Percentiles rank a stretch among this genome's conserved stretches.
These are phyloP conservation scores for Saturnispora kantuleensis DNA, from an alignment of 805 yeast genomes.

Conservation along the genomic window DNA sequence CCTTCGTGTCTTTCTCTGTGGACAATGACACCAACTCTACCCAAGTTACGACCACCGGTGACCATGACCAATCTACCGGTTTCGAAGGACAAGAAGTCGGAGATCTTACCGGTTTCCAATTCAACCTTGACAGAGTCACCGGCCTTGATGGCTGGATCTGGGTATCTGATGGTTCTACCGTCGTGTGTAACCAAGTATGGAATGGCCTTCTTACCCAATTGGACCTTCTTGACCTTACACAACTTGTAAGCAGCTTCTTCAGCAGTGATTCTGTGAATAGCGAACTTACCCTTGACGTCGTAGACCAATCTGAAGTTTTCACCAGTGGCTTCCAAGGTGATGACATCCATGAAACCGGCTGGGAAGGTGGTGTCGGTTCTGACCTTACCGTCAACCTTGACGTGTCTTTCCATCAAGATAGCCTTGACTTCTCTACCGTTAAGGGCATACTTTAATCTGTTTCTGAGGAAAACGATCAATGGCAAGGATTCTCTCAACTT, in stretches of 20 bases:
- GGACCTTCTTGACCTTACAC: constrained; percentile 96
- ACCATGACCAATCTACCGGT: constrained; percentile 87
- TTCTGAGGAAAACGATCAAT: constrained; percentile 91
- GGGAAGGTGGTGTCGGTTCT: constrained; percentile 99
- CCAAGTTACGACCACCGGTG: constrained; percentile 98
- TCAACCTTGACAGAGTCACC: constrained; percentile 98
- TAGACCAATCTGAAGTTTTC: constrained; percentile 98
- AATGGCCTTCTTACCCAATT: constrained; percentile 95
- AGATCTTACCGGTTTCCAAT: constrained; percentile 90
- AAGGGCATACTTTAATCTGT: constrained; percentile 97
- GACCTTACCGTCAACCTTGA: constrained; percentile 97
- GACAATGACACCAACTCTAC: constrained; percentile 90
- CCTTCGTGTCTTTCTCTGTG: constrained; percentile 98
- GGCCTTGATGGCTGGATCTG: constrained; percentile 93
- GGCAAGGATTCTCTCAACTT: constrained; percentile 97
- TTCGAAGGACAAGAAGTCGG: constrained; percentile 83
- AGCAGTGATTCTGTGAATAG: constrained; percentile 98
- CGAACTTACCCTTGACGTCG: constrained; percentile 98
- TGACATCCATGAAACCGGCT: constrained; percentile 99
- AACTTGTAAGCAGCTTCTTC: constrained; percentile 98
- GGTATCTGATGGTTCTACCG: constrained; percentile 99
- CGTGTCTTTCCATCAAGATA: constrained; percentile 95
- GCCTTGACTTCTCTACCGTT: constrained; percentile 99
- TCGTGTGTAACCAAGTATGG: constrained; percentile 99
- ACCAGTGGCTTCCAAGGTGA: constrained; percentile 93